Percentiles rank a stretch among this genome's conserved stretches.
These are phyloP conservation scores for Bathelium albidoporum DNA, from an alignment of 495 filamentous ascomycete species.

Conservation along the genomic window DNA sequence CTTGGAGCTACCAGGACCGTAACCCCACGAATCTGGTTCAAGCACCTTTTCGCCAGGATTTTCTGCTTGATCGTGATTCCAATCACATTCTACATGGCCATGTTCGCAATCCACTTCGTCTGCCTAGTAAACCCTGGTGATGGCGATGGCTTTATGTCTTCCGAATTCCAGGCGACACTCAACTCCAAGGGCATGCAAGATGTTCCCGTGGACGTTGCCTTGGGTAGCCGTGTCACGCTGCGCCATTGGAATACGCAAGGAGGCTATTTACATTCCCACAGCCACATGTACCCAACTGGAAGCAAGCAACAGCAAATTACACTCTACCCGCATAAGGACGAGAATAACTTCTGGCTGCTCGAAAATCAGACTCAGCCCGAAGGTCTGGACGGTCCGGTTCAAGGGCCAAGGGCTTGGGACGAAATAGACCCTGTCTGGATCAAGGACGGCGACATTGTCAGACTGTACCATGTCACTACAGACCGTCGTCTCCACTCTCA, in stretches of 20 bases:
- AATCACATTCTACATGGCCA: constrained; percentile 78
- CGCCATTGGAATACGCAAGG: constrained; percentile 95
- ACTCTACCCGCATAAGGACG: constrained; percentile 96
- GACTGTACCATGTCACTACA: constrained; percentile 72
- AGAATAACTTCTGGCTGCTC: constrained; percentile 87
- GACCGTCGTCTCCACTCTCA: constrained; percentile 90
- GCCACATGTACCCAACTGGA: constrained; percentile 92
- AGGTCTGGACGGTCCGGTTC: constrained; percentile 63
- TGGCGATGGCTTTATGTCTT: constrained; percentile 98
- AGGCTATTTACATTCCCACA: constrained; percentile 93
- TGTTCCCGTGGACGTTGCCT: constrained; percentile 81
- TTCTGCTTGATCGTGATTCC: constrained; percentile 93
- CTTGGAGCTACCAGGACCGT: constrained; percentile 81
- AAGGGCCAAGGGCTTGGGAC: constrained; percentile 78
- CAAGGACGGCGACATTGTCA: constrained; percentile 68
- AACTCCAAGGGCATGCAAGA: constrained; percentile 95
- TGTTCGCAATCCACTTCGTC: constrained; percentile 93
- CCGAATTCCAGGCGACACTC: constrained; percentile 94
- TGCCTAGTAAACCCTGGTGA: constrained; percentile 91
- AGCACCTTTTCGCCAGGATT: constrained; percentile 83
- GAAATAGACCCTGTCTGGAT: constrained; percentile 56
- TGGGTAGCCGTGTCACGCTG: constrained; percentile 74
- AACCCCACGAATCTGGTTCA: constrained; percentile 76
- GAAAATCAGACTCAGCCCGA: constrained; percentile 95
- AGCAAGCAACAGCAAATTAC: constrained; percentile 99